Percentiles rank a stretch among this genome's conserved stretches.
These are phyloP conservation scores for Gymnopilus dilepis DNA, from an alignment of 768 basidiomycete species.

Conservation along the genomic window DNA sequence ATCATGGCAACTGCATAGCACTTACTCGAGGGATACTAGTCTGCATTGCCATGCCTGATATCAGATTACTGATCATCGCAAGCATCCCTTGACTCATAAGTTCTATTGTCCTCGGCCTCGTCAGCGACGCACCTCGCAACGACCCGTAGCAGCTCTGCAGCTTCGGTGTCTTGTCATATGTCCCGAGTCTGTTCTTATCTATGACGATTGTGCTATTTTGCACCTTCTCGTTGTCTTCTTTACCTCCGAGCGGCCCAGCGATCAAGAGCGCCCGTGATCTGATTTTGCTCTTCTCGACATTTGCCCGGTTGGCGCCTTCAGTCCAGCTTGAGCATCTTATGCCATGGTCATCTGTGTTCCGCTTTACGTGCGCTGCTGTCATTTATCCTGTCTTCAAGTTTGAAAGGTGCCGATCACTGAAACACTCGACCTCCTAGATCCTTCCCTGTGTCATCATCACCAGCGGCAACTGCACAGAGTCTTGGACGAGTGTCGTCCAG, in stretches of 20 bases:
- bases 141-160: neutral
- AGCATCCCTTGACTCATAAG: neutral
- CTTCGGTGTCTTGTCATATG: neutral
- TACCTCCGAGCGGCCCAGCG: too few species aligned
- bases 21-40: neutral
- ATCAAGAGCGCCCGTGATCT: constrained; percentile 2
- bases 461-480: too few species aligned
- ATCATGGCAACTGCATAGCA: constrained; percentile 1
- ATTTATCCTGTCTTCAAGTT: neutral
- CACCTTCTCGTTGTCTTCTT: neutral
- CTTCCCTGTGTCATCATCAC: neutral
- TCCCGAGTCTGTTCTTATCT: neutral
- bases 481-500: too few species aligned
- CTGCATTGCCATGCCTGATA: neutral
- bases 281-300: neutral
- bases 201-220: neutral
- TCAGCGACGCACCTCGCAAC: constrained; percentile 4
- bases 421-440: neutral
- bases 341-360: neutral
- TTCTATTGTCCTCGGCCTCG: neutral
- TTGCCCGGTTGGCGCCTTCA: neutral
- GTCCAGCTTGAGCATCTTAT: neutral
- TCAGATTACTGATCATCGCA: neutral
- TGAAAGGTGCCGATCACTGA: neutral
- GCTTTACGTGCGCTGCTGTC: constrained; percentile 1